Base-by-base conservation (phyloP, 345 rosid genomes). In the Eucalyptus tenuipes region DNA sequence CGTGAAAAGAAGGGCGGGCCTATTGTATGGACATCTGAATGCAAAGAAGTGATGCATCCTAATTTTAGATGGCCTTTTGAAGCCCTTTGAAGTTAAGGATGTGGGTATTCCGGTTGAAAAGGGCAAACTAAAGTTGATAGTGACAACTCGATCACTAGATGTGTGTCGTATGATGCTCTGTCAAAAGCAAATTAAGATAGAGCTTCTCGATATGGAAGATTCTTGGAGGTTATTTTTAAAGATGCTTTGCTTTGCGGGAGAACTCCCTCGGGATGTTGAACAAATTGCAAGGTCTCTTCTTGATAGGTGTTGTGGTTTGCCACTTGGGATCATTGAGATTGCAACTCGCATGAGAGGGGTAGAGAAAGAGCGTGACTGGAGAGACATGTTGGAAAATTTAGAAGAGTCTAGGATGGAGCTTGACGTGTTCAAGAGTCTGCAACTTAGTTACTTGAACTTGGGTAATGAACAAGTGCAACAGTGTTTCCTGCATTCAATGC, bases 401-500 rank as follows among this genome's bases (percentile, higher is more conserved):
- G 44, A 25, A 22, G 79, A 40, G 3, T 47, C 5, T 2, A 48
- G 66, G 15, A 5, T 49, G 87, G 66, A 89, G 9, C 16, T 13
- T 5, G 57, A 71, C 10, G 85, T 92, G 71, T 88, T 88, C 66
- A 44, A 13, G 15, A 57, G 87, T 13, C 47, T 93, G 27, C 80
- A 81, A 17, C 53, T 50, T 7, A 91, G 92, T 68, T 93, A 88
- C 86, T 47, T 61, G 13, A 71, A 52, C 24, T 87, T 91, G 59
- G 68, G 64, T 14, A 33, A 33, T 33, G 80, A 87, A 79, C 45
- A 75, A 8, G 12, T 91, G 37, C 90, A 90, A 50, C 88, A 88
- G 16, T 92, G 93, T 59, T 88, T 93, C 87, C 44, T 91, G 25
- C 87, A 85, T 64, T 89, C 85, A 61, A 89, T 92, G 15, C 66